phyloP scores from a whole-genome alignment of 345 rosid species.

The Moricandia moricandioides region DNA sequence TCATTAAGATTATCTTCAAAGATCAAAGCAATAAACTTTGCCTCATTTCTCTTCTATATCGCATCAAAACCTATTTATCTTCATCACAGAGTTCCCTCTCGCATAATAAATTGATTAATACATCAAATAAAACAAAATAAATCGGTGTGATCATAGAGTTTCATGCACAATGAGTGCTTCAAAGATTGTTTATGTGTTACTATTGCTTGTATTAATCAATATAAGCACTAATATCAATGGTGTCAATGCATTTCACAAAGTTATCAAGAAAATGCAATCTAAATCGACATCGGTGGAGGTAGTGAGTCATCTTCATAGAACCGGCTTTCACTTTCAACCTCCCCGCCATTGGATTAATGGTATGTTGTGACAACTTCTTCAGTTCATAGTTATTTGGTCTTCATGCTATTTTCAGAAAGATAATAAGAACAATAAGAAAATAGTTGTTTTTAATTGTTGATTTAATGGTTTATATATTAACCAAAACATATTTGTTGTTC shows the following conservation, averaged over 20 bases:
- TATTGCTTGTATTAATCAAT: constrained; percentile 27
- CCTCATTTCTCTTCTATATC: neutral
- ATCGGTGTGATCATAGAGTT: constrained; percentile 10
- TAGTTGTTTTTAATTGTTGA: neutral
- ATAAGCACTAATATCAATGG: constrained; percentile 32
- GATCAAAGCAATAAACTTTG: neutral
- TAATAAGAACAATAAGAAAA: neutral
- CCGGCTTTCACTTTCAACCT: constrained; percentile 84
- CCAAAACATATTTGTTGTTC: constrained; percentile 4
- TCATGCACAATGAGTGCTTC: constrained; percentile 27
- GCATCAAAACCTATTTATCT: neutral
- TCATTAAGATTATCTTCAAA: constrained; percentile 1
- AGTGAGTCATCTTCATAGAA: constrained; percentile 42
- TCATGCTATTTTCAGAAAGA: neutral
- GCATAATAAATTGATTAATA: neutral
- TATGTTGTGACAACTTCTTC: constrained; percentile 21
- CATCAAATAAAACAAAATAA: neutral
- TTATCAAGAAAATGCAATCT: constrained; percentile 44
- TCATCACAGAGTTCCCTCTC: constrained; percentile 18
- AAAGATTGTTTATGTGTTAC: constrained; percentile 6
- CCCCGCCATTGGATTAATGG: constrained; percentile 83
- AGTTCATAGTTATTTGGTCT: neutral
- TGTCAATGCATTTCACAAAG: constrained; percentile 53
- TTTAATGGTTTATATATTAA: neutral
- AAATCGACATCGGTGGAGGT: constrained; percentile 14